Evolutionary conservation across 768 basidiomycete genomes (phyloP), one percentile per base, ranked within the genome.

Genomic region (Glaciozyma antarctica): DNA sequence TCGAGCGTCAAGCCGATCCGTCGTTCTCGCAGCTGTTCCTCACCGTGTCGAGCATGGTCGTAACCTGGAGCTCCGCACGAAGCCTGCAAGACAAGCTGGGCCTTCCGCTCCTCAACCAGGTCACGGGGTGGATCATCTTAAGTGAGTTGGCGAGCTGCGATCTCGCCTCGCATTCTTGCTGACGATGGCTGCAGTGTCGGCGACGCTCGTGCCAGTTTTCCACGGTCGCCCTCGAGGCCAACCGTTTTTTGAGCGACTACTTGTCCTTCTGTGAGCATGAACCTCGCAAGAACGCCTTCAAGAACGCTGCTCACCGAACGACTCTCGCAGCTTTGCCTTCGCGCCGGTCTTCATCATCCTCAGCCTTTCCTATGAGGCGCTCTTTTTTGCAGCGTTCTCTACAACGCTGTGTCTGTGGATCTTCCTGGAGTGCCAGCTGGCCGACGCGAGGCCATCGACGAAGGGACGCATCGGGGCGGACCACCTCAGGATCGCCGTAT

Each of bases 301-400:
- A 41, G 12, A 7, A 13, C 38, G 12, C 8, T 15, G 12, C 38
- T 41, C 38, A 41, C 83, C 32, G 51, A 52, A 52, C 9, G 12
- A 52, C 51, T 21, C 21, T 52, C 51, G n/a, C 28, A n/a, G n/a
- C 49, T 26, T 88, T 53, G 83, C 84, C 9, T 87, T 90, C 66
- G 82, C 83, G 0, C 85, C 85, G 5, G 85, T 84, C 71, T 91
- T 90, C 65, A 80, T 89, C 44, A 80, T 89, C 45, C 80, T 92
- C 22, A 88, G 89, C 4, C 87, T 90, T 75, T 86, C 86, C 64
- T 83, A 86, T 28, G 90, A 91, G 73, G 86, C 85, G 0, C 78
- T 90, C 19, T 91, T 92, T 76, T 90, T 85, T 71, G 78, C 82
- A n/a, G 80, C 83, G 17, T 90, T 86, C 73, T 82, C 83, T 0